Evolutionary conservation across 768 basidiomycete genomes (phyloP).

Genomic region (Pulveroboletus sp.): DNA sequence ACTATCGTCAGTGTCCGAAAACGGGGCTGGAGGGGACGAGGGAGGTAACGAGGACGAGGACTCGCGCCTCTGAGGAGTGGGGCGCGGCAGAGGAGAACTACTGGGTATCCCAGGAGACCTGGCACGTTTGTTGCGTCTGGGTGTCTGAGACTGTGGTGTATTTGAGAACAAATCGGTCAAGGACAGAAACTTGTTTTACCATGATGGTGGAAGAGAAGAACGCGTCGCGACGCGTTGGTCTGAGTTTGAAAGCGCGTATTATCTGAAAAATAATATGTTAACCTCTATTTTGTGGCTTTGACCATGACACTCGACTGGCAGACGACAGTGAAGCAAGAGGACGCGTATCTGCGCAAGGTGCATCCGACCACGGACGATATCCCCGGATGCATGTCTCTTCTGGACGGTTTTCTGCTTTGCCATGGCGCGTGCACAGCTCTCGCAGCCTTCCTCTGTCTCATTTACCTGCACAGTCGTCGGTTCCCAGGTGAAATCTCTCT

Average conservation of each 20-base stretch:
- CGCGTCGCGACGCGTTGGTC: slow-evolving; percentile 49
- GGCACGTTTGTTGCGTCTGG: slow-evolving; percentile 61
- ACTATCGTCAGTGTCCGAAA: slow-evolving; percentile 86
- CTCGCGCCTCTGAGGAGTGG: slow-evolving; percentile 48
- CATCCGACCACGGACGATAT: slow-evolving; percentile 79
- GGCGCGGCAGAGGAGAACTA: slow-evolving; percentile 43
- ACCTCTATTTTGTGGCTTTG: slow-evolving; percentile 20
- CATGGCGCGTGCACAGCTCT: slow-evolving; percentile 44
- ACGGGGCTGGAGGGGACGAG: slow-evolving; percentile 78
- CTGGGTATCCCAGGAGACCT: slow-evolving; percentile 52
- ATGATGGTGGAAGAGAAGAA: slow-evolving; percentile 33
- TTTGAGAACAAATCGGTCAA: neutral
- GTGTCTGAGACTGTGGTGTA: slow-evolving; percentile 36
- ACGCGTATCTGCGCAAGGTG: slow-evolving; percentile 55
- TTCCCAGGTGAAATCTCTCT: slow-evolving; percentile 79
- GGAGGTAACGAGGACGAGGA: slow-evolving; percentile 80
- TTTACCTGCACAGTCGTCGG: slow-evolving; percentile 55
- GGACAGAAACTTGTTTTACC: slow-evolving; percentile 30
- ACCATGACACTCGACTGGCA: slow-evolving; percentile 47
- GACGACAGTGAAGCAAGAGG: slow-evolving; percentile 64
- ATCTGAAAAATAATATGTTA: slow-evolving; percentile 2
- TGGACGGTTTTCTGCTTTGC: slow-evolving; percentile 72
- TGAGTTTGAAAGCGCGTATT: slow-evolving; percentile 45
- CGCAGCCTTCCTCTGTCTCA: slow-evolving; percentile 9
- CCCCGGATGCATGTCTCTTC: slow-evolving; percentile 75